A percentile compares a stretch with the other conserved stretches of the same genome.
phyloP scores from a whole-genome alignment of 352 stramenopile genomes.

The Pelagophyceae sp. region DNA sequence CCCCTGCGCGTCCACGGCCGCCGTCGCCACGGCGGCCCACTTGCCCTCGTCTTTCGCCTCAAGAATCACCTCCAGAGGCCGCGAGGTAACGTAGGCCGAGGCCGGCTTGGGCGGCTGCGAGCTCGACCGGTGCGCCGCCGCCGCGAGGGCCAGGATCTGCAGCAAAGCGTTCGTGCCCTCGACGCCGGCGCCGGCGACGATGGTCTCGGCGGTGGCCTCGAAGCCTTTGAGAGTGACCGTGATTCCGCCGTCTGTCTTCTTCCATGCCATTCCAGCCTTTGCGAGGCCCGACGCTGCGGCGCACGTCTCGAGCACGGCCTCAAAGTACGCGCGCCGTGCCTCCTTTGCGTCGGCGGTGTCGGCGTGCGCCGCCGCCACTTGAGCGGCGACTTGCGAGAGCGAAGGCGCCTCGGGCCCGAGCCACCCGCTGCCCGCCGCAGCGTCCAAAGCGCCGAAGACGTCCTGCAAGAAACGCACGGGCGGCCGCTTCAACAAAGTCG shows the following conservation, averaged over 20 bases:
- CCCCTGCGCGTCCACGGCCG: neutral
- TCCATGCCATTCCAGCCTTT: no score
- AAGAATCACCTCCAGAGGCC: neutral
- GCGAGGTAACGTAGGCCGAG: neutral
- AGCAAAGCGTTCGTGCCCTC: constrained; percentile 9
- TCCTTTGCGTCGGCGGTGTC: neutral
- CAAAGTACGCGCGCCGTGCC: neutral
- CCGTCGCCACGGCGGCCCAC: neutral
- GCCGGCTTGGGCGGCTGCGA: neutral
- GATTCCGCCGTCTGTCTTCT: neutral
- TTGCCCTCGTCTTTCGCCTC: neutral
- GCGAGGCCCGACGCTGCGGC: neutral
- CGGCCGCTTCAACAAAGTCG: constrained; percentile 5
- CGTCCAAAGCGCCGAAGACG: neutral
- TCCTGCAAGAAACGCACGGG: constrained; percentile 12
- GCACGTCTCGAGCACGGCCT: neutral
- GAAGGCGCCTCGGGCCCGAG: neutral
- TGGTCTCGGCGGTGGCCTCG: neutral
- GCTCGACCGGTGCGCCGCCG: neutral
- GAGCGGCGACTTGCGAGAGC: neutral
- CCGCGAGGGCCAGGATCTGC: neutral
- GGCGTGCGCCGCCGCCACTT: neutral
- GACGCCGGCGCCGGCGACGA: neutral
- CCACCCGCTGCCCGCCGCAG: neutral
- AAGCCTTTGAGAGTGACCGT: neutral